These are phyloP conservation scores for Colletotrichum incanum DNA, from an alignment of 2,329 filamentous ascomycete genomes.

Conservation along the genomic window DNA sequence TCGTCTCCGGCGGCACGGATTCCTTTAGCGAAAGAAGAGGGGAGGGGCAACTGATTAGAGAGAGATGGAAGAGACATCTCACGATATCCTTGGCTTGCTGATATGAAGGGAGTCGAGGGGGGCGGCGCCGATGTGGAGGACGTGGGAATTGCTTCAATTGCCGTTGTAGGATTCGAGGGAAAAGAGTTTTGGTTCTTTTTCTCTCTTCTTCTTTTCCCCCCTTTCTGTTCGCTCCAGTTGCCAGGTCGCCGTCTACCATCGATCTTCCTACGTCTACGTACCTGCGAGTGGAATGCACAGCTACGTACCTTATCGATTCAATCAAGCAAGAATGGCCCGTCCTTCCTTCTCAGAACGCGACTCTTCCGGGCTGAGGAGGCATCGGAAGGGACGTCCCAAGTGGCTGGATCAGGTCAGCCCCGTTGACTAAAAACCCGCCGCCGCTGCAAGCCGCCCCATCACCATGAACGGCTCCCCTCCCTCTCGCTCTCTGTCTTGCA, in stretches of 20 bases:
- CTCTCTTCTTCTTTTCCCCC: neutral
- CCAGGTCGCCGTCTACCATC: neutral
- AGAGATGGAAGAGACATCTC: neutral
- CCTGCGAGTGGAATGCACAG: neutral
- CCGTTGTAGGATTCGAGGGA: neutral
- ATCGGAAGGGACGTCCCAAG: neutral
- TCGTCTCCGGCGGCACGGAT: neutral
- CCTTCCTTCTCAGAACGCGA: neutral
- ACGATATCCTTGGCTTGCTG: neutral
- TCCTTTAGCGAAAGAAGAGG: conserved; percentile 1
- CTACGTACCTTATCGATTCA: neutral
- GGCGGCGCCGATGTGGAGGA: neutral
- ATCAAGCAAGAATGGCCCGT: neutral
- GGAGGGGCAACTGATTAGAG: neutral
- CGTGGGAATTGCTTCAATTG: neutral
- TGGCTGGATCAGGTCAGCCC: neutral
- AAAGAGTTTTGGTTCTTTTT: neutral
- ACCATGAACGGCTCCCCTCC: neutral
- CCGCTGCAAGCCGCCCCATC: neutral
- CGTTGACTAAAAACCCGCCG: neutral
- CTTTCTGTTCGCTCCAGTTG: neutral
- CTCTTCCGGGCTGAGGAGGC: neutral
- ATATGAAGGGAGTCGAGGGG: conserved; percentile 17
- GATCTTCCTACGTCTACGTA: neutral
- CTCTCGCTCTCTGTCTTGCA: neutral